Evolutionary conservation across 1,284 basidiomycete genomes (phyloP), one percentile per base, ranked within the genome.

Genomic region (Coniophora puteana): DNA sequence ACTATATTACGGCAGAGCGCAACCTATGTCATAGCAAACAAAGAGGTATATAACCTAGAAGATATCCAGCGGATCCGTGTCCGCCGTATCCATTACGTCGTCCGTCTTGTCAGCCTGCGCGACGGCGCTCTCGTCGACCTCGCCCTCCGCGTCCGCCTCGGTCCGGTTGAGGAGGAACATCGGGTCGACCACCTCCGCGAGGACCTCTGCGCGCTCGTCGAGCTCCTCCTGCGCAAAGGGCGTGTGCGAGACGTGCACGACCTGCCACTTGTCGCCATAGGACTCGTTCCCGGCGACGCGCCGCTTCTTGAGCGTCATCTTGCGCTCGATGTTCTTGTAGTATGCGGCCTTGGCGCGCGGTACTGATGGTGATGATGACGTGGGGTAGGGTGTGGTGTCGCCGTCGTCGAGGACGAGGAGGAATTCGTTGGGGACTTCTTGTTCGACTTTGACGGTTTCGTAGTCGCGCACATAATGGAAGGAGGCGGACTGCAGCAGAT

Each of bases 321-420:
- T 90, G 45, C 87, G 79, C 59, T 85, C 82, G 45, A 93, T 88
- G 55, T 84, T 83, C 64, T 91, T 92, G 69, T 90, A 93, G 61
- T 89, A 92, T 0, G 83, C 91, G 13, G 85, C 89, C 52, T 78
- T 80, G 25, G 61, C 61, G 43, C 72, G 58, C 34, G 56, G 48
- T n/a, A 55, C 48, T 5, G 42, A 46, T 12, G 30, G 43, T 6
- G 48, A 34, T 3, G 44, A 41, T 3, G 40, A 42, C 16, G 55
- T 58, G 12, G 51, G 23, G 21, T 34, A 45, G 14, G 59, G 49
- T 13, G 54, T 49, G 14, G 61, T 50, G 46, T 72, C 69, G 4
- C 80, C 83, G 21, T 82, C 76, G 55, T 87, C 78, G 36, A 93
- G 67, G 3, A 90, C 78, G 39, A 94, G 66, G 25, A 93, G 59